phyloP scores from a whole-genome alignment of 1,284 basidiomycete genomes.

The Singerocomus inundabilis region DNA sequence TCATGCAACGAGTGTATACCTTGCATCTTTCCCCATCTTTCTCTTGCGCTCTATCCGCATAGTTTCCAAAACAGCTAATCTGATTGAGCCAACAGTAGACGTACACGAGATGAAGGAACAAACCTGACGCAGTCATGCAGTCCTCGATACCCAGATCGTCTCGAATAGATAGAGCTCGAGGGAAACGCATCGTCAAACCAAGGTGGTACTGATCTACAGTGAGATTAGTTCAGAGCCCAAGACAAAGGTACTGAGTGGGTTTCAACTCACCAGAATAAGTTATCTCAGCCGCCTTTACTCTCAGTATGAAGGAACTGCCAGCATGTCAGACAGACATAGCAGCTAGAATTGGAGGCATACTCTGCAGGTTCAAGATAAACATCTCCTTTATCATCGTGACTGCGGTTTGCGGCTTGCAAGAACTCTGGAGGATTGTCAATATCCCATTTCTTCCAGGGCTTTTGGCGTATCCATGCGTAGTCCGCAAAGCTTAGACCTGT shows the following conservation, averaged over 20 bases:
- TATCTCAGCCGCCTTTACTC: constrained; percentile 90
- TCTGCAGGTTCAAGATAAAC: constrained; percentile 78
- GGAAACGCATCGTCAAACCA: constrained; percentile 83
- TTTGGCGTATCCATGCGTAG: constrained; percentile 76
- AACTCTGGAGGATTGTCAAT: constrained; percentile 62
- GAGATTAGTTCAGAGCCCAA: neutral
- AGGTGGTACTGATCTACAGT: constrained; percentile 67
- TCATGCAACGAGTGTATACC: constrained; percentile 37
- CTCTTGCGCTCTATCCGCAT: constrained; percentile 65
- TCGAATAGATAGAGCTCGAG: constrained; percentile 77
- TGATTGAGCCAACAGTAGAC: constrained; percentile 1
- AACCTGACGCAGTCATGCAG: constrained; percentile 68
- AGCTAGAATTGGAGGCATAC: constrained; percentile 39
- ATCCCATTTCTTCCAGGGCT: constrained; percentile 75
- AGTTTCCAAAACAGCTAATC: constrained; percentile 51
- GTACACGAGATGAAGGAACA: constrained; percentile 7
- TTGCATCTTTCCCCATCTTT: constrained; percentile 59
- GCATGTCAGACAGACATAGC: constrained; percentile 1
- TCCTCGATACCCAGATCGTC: constrained; percentile 68
- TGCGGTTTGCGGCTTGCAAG: constrained; percentile 55
- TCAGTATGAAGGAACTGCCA: constrained; percentile 78
- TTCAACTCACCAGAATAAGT: constrained; percentile 56
- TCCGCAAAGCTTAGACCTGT: constrained; percentile 82
- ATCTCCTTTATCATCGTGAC: constrained; percentile 76
- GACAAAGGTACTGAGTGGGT: neutral